Evolutionary conservation across 306 rosid genomes (phyloP), one percentile per base, ranked within the genome.

Genomic region (Cicer cuneatum): DNA sequence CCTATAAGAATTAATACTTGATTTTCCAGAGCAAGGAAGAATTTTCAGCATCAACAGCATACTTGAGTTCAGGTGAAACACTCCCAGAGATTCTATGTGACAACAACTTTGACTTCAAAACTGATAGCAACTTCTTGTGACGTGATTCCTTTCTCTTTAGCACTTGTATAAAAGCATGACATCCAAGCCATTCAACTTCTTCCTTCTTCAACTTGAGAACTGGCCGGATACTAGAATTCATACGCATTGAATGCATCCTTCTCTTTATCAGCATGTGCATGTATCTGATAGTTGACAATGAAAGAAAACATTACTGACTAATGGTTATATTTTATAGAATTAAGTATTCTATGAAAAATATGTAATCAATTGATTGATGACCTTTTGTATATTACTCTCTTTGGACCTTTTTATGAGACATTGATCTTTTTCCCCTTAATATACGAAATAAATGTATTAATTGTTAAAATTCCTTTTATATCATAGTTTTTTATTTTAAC

Each of bases 161-260:
- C 1, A 85, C 96, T 77, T 91, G 89, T 49, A 86, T 42, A 57
- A 56, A 93, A 60, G 98, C 98, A 83, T 85, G 85, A 33, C 87
- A 61, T 63, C 97, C 97, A 66, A 91, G 93, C 97, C 98, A 91
- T 74, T 86, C 91, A 41, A 93, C 93, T 75, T 91, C 98, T 29
- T 51, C 83, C 57, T 80, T 78, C 67, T 83, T 84, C 76, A 93
- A 56, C 49, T 68, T 75, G 10, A 88, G 87, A 82, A 83, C 47
- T 21, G 97, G 97, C 41, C 1, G 78, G 59, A 85, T 52, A 35
- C 84, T 76, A 33, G 76, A 80, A 71, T 43, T 80, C 14, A 16
- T 63, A 59, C 7, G 15, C 62, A 74, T 56, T 45, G 87, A 85
- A 56, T 40, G 72, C 91, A 88, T 91, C 86, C 82, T 82, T 81